Conservation (phyloP, 2,329 filamentous ascomycete genomes). For the Malbranchea zuffiana region DNA sequence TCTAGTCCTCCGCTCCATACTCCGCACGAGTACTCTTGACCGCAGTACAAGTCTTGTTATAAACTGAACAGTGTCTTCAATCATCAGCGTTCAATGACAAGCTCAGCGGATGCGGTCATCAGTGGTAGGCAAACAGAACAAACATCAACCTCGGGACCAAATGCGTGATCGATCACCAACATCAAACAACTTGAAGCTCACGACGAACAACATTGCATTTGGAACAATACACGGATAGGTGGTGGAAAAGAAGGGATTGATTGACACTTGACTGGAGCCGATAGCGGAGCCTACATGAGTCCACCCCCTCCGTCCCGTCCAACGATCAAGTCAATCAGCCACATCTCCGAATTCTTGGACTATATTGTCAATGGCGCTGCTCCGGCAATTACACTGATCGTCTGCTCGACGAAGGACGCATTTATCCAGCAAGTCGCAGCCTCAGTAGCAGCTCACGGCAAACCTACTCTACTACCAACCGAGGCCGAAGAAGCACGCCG, state of each 20-base stretch:
- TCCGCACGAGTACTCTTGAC: too few species aligned
- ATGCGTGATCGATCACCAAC: too few species aligned
- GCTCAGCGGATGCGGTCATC: too few species aligned
- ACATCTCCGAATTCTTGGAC: conserved; percentile 46
- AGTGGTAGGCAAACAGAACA: too few species aligned
- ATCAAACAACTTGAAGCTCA: too few species aligned
- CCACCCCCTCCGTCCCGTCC: neutral
- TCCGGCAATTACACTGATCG: conserved; percentile 54
- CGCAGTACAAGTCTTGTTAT: too few species aligned
- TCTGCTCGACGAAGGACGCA: conserved; percentile 54
- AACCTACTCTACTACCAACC: conserved; percentile 5
- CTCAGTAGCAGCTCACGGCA: conserved; percentile 32
- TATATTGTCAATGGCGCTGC: conserved; percentile 49
- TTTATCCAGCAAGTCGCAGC: conserved; percentile 53
- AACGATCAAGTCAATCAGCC: conserved; percentile 40
- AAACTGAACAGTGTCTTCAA: too few species aligned
- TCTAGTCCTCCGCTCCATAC: too few species aligned
- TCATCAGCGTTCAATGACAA: too few species aligned
- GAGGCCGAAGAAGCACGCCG: neutral
- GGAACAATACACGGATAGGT: too few species aligned
- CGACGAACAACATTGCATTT: too few species aligned
- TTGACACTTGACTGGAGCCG: neutral
- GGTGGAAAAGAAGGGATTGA: neutral
- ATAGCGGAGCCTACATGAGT: neutral
- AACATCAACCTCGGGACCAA: too few species aligned